Conservation (phyloP, 495 filamentous ascomycete species). For the Podospora pseudoanserina region DNA sequence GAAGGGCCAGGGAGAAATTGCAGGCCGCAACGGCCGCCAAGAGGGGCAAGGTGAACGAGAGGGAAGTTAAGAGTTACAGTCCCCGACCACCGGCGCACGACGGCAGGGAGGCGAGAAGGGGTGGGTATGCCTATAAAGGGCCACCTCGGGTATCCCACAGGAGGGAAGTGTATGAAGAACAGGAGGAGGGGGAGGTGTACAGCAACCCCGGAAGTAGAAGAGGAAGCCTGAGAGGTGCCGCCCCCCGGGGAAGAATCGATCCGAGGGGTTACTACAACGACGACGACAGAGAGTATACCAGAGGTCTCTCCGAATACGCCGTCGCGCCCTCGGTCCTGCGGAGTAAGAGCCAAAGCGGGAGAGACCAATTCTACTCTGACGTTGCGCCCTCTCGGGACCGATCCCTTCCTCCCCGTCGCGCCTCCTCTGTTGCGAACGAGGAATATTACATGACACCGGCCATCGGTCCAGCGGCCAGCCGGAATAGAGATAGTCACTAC, state of each 20-base stretch:
- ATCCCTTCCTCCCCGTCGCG: background rate
- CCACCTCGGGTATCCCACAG: no score
- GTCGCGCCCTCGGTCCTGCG: background rate
- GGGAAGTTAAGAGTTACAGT: background rate
- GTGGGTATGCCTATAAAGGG: background rate
- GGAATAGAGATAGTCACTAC: constrained; percentile 12
- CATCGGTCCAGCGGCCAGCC: background rate
- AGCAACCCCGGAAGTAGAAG: background rate
- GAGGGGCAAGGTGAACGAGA: background rate
- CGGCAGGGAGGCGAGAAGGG: background rate
- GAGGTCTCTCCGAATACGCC: background rate
- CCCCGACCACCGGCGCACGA: background rate
- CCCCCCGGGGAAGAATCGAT: background rate
- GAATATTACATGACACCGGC: background rate
- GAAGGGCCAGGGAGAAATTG: background rate
- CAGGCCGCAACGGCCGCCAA: constrained; percentile 6
- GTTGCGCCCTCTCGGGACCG: background rate
- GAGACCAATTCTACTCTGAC: background rate
- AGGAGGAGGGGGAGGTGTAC: background rate
- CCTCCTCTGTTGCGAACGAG: background rate
- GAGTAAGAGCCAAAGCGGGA: background rate
- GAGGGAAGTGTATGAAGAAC: background rate
- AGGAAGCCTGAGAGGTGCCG: background rate
- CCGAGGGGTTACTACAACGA: background rate
- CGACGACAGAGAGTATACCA: background rate